These are phyloP conservation scores for Simmondsia chinensis DNA, from an alignment of 148 eudicot genomes.

Conservation along the genomic window DNA sequence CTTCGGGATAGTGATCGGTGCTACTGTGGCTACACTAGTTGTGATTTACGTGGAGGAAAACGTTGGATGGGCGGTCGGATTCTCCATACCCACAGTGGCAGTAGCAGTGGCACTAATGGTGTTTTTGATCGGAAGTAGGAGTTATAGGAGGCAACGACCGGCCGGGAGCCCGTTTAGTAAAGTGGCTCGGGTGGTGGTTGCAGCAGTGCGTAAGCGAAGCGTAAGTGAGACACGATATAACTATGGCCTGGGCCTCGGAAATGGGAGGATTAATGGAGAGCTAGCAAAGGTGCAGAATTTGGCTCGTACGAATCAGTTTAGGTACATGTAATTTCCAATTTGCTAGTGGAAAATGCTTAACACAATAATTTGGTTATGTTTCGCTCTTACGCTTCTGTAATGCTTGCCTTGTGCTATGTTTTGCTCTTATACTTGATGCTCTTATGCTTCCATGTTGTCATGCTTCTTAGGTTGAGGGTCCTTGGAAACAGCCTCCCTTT, in stretches of 20 bases:
- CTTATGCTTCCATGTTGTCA: too few species aligned
- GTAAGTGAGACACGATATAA: conserved; percentile 6
- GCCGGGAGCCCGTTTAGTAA: conserved; percentile 67
- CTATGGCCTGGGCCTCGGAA: conserved; percentile 15
- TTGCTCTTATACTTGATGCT: too few species aligned
- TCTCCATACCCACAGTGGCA: conserved; percentile 30
- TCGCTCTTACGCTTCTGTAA: too few species aligned
- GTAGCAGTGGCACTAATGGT: conserved; percentile 39
- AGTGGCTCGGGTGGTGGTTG: conserved; percentile 55
- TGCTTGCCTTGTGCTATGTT: too few species aligned
- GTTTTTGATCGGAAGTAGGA: conserved; percentile 31
- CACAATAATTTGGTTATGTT: too few species aligned
- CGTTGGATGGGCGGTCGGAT: conserved; percentile 53
- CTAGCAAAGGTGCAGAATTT: conserved; percentile 6
- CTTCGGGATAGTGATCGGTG: conserved; percentile 51
- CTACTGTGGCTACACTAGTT: conserved; percentile 30
- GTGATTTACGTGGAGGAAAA: conserved; percentile 48
- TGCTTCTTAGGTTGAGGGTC: too few species aligned
- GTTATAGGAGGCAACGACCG: conserved; percentile 37
- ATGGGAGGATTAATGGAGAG: neutral
- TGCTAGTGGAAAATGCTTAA: too few species aligned
- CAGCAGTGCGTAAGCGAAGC: conserved; percentile 40
- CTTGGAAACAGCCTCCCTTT: too few species aligned
- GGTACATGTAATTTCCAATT: too few species aligned
- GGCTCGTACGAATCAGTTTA: conserved; percentile 46